Evolutionary conservation across 2,329 filamentous ascomycete species (phyloP).

Genomic region (Magnaporthiopsis poae): DNA sequence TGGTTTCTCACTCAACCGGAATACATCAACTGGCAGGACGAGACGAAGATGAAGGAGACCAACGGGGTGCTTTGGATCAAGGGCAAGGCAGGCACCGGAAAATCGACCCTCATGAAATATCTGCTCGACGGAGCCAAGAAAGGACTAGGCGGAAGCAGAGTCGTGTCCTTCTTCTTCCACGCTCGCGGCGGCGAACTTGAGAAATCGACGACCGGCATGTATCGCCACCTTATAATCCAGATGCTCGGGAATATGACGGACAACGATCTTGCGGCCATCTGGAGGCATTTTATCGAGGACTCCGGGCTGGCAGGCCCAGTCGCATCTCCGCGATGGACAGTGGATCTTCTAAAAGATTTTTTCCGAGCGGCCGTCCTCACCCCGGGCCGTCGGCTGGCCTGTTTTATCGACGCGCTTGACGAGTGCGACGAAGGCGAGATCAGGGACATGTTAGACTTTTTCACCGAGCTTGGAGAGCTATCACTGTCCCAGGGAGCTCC

Average conservation of each 20-base stretch:
- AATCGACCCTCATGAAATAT: conserved; percentile 25
- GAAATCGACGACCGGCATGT: conserved; percentile 34
- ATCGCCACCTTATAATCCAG: conserved; percentile 37
- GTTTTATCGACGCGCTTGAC: conserved; percentile 35
- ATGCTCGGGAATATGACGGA: conserved; percentile 25
- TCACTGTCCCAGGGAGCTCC: conserved; percentile 9
- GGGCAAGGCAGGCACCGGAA: conserved; percentile 31
- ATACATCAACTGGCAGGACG: conserved; percentile 25
- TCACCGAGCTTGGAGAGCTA: conserved; percentile 27
- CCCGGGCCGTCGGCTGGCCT: conserved; percentile 10
- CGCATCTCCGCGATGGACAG: conserved; percentile 8
- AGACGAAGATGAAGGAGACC: conserved; percentile 17
- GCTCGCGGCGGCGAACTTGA: conserved; percentile 32
- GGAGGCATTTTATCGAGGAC: conserved; percentile 10
- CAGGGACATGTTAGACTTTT: conserved; percentile 32
- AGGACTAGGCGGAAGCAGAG: conserved; percentile 1
- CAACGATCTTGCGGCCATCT: conserved; percentile 20
- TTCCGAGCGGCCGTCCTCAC: conserved; percentile 12
- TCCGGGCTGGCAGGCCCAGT: background rate
- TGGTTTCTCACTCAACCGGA: conserved; percentile 4
- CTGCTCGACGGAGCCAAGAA: conserved; percentile 14
- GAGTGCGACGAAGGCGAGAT: conserved; percentile 36
- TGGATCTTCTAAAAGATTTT: conserved; percentile 8
- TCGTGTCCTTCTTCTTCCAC: conserved; percentile 38
- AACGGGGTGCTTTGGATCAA: conserved; percentile 34